phyloP scores from a whole-genome alignment of 257 asterid species.

The Solanum chiquidenum region DNA sequence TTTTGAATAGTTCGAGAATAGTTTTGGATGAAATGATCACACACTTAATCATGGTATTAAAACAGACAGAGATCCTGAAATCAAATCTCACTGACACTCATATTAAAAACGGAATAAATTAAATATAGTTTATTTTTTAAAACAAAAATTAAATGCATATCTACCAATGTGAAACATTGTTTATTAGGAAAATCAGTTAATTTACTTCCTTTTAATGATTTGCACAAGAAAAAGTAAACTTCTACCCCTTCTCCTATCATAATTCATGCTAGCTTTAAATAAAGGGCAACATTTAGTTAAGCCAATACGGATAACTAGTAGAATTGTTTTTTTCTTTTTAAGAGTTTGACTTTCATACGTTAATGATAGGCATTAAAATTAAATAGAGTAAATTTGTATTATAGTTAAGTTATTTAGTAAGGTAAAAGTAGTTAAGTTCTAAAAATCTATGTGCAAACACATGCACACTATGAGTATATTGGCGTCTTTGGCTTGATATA shows the following conservation, averaged over 20 bases:
- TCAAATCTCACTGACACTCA: too few species aligned
- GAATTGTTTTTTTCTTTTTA: neutral
- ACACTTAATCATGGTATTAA: too few species aligned
- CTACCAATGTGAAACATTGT: neutral
- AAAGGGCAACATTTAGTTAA: neutral
- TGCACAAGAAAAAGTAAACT: neutral
- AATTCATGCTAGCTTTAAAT: neutral
- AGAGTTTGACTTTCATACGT: too few species aligned
- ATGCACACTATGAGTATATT: neutral
- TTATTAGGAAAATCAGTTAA: neutral
- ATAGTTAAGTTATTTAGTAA: neutral
- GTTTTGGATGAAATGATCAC: too few species aligned
- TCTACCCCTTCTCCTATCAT: neutral
- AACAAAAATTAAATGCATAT: neutral
- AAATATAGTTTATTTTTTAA: neutral
- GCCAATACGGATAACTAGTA: neutral
- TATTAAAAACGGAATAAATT: too few species aligned
- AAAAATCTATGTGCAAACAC: neutral
- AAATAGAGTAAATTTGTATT: too few species aligned
- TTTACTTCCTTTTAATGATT: neutral
- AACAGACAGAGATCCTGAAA: accelerated
- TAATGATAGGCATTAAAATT: too few species aligned
- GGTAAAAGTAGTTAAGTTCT: neutral
- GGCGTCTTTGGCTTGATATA: neutral
- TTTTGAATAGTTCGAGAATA: too few species aligned